Evolutionary conservation across 768 basidiomycete species (phyloP).

Genomic region (Chlorophyllum brunneum): DNA sequence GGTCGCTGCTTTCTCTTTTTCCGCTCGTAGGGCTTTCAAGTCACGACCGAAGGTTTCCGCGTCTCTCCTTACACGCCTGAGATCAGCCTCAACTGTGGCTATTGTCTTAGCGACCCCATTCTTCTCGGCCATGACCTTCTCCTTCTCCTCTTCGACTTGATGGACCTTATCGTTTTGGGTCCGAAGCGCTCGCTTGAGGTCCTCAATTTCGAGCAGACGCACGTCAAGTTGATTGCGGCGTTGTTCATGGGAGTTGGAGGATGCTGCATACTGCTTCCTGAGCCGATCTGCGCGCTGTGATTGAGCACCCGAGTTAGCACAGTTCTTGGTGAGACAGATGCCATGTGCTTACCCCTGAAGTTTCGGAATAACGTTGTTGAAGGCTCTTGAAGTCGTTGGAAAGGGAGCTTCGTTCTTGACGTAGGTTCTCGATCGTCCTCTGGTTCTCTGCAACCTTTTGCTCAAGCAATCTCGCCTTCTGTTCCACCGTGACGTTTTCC

Average conservation of each 20-base stretch:
- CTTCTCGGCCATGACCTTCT: constrained; percentile 58
- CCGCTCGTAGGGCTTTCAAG: constrained; percentile 57
- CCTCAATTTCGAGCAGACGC: constrained; percentile 68
- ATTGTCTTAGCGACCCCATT: constrained; percentile 64
- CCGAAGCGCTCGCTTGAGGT: constrained; percentile 65
- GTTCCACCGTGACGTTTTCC: constrained; percentile 68
- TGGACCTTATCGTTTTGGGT: constrained; percentile 61
- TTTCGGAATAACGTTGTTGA: constrained; percentile 61
- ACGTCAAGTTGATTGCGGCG: constrained; percentile 73
- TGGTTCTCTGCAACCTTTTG: constrained; percentile 64
- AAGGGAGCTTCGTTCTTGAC: constrained; percentile 73
- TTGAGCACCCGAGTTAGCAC: background rate
- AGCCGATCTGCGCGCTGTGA: constrained; percentile 58
- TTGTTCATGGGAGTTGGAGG: constrained; percentile 65
- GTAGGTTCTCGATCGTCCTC: constrained; percentile 67
- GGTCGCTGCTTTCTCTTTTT: constrained; percentile 61
- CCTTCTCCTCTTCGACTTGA: constrained; percentile 59
- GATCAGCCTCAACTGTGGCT: constrained; percentile 65
- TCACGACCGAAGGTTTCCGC: constrained; percentile 79
- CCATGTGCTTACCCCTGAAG: constrained; percentile 56
- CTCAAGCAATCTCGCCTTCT: constrained; percentile 69
- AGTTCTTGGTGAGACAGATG: background rate
- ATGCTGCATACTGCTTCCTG: constrained; percentile 54
- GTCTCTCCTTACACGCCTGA: constrained; percentile 69
- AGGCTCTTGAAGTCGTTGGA: constrained; percentile 68